Evolutionary conservation across 2,329 filamentous ascomycete genomes (phyloP).

Genomic region (Colletotrichum australisinense): DNA sequence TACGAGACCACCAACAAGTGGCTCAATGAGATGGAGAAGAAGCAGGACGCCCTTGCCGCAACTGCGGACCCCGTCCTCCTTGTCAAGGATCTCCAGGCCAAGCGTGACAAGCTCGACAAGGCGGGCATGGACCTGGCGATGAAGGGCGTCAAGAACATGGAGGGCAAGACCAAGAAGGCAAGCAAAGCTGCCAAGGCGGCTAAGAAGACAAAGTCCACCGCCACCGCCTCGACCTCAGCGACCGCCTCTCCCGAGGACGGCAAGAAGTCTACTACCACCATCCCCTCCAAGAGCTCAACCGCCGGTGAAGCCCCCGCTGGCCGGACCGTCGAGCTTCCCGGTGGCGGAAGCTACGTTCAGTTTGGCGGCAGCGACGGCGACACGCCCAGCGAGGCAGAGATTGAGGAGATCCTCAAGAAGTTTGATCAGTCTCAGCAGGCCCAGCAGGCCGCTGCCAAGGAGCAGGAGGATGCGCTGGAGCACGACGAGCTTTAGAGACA

Average conservation of each 20-base stretch:
- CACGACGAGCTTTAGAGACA: slow-evolving; percentile 49
- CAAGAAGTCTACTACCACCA: slow-evolving; percentile 51
- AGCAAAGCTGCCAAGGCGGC: slow-evolving; percentile 42
- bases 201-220: slow-evolving; percentile 58
- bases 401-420: slow-evolving; percentile 61
- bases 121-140: slow-evolving; percentile 76
- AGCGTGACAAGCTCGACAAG: slow-evolving; percentile 78
- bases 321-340: slow-evolving; percentile 55
- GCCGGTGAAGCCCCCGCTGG: slow-evolving; percentile 43
- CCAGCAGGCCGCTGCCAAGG: slow-evolving; percentile 29
- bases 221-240: slow-evolving; percentile 54
- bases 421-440: slow-evolving; percentile 43
- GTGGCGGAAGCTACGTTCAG: slow-evolving; percentile 46
- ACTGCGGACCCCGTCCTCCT: slow-evolving; percentile 82
- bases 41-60: slow-evolving; percentile 76
- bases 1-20: slow-evolving; percentile 75
- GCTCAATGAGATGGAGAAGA: slow-evolving; percentile 77
- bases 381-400: slow-evolving; percentile 56
- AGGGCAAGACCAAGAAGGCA: slow-evolving; percentile 57
- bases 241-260: slow-evolving; percentile 41
- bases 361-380: slow-evolving; percentile 36
- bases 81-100: slow-evolving; percentile 76
- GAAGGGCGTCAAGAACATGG: slow-evolving; percentile 71
- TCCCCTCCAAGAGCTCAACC: slow-evolving; percentile 40
- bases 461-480: slow-evolving; percentile 40